Base-by-base conservation (phyloP, 1,284 basidiomycete genomes). In the Ustilago bromivora region DNA sequence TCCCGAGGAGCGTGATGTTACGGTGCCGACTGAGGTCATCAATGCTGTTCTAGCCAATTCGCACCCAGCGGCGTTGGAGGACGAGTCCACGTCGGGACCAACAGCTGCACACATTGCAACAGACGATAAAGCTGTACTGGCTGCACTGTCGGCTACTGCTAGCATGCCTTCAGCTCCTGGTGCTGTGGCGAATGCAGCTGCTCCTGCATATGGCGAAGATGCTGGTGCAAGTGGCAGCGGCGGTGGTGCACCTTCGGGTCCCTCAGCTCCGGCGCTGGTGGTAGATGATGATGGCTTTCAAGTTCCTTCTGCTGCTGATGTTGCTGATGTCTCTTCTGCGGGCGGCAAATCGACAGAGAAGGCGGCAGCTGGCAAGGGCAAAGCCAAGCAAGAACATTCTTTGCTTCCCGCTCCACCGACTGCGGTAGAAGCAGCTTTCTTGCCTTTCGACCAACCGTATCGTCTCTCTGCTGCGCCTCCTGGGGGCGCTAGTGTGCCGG, bases 271-370 rank as follows among this genome's bases (percentile, higher is more conserved):
- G 2, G 57, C 61, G 17, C 54, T 76, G 1, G 66, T 74, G 13
- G 54, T 73, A 5, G 81, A 82, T 49, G 64, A 69, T 3, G 79
- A 82, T 35, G 82, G 78, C 4, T 83, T 83, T 54, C 77, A 81
- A 61, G 31, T 71, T 8, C 43, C 57, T 1, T 47, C 61, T 2
- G 41, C n/a, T 1, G 46, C 36, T 4, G 46, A 13, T 12, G 55
- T 13, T 19, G 40, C 11, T 4, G 36, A 38, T 5, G 43, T 17
- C 3, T 57, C 54, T 23, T 19, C 55, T 4, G 2, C 49, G 2
- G n/a, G 17, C 38, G 19, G 17, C 38, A 31, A 2, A 9, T 28
- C 23, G 6, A 35, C 31, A 6, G 57, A 61, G 15, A 64, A 34
- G 11, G 0, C 36, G n/a, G 12, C 36, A 28, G 23, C 23, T 28